Base-by-base conservation (phyloP, 1,284 basidiomycete genomes). In the Athelia psychrophila region DNA sequence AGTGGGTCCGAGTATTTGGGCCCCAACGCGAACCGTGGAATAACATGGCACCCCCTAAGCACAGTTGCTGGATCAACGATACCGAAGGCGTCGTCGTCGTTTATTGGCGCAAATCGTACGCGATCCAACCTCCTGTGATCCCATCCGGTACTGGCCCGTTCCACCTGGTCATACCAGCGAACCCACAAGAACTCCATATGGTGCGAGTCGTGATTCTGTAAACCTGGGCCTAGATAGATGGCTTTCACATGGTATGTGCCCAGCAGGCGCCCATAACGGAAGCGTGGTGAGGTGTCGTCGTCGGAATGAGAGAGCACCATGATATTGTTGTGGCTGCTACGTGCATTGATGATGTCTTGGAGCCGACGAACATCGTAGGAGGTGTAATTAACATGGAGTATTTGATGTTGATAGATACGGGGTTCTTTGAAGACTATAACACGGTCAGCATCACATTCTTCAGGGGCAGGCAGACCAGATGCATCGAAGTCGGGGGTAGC, bases 1-100 rank as follows among this genome's bases (percentile, higher is more conserved):
- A 2, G 54, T 6, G 27, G 27, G 38, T 18, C 33, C 19, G 47
- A 60, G 64, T 2, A 19, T 20, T 0, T 68, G 72, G 1, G 40
- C 44, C 3, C 67, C 69, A 42, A 57, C 27, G 3, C 19, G 13
- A 53, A 72, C 73, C n/a, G n/a, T 6, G 38, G 38, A 42, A 42
- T 22, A 9, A 18, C n/a, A 16, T 42, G 38, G n/a, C n/a, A n/a
- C 16, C 20, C 20, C 38, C 38, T 42, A 9, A 42, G 20, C n/a
- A 42, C 38, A 16, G 9, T 22, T 42, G 38, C 6, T n/a, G 38
- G 38, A 22, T 42, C 38, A n/a, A 42, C n/a, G 38, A 42, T 18
- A 22, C 20, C 38, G 20, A 42, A 42, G 9, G 38, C 6, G 20
- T 42, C n/a, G 20, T 22, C 38, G 6, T n/a, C 8, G n/a, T n/a